Base-by-base conservation (phyloP, 2,329 filamentous ascomycete species). In the Alternaria triticina region DNA sequence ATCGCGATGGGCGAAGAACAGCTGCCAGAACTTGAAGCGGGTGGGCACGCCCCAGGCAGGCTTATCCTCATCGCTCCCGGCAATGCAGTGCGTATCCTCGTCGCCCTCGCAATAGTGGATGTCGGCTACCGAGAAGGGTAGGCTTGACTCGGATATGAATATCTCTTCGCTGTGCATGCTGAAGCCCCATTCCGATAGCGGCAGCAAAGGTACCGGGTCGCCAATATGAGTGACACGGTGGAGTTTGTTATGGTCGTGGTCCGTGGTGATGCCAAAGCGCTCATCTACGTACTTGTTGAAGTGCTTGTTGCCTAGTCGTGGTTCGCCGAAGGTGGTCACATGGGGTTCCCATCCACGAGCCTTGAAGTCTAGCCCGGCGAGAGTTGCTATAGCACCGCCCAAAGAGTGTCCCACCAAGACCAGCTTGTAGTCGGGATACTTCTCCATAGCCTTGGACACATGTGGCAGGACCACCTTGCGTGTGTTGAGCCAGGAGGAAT, bases 261-360 rank as follows among this genome's bases (percentile, higher is more conserved):
- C 49, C 7, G 56, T 50, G 8, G 70, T 70, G 46, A 76, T 69
- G 60, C 74, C 70, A 76, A 90, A 89, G 5, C 82, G 79, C 6
- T 76, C 68, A 66, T 89, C 83, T n/a, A 89, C 79, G 70, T 87
- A 90, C 6, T 77, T 70, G 13, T 80, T 84, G 45, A 90, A 79
- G 4, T 77, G 82, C 46, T 78, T 72, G 69, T 90, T 90, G 3
- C 88, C 88, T 3, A 89, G 73, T 45, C 86, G 83, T 20, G 96
- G 96, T 80, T 98, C 93, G 10, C 96, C 96, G 79, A 97, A 99
- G 0, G 96, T 98, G 6, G 95, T 98, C 44, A 97, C 88, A 13
- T 85, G 80, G 3, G 94, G 89, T 9, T 90, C 81, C 89, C 90
- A 96, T 17, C 91, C 93, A n/a, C 90, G 84, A 0, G 89, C 86